These are phyloP conservation scores for Kernera saxatilis DNA, from an alignment of 345 rosid genomes.

Conservation along the genomic window DNA sequence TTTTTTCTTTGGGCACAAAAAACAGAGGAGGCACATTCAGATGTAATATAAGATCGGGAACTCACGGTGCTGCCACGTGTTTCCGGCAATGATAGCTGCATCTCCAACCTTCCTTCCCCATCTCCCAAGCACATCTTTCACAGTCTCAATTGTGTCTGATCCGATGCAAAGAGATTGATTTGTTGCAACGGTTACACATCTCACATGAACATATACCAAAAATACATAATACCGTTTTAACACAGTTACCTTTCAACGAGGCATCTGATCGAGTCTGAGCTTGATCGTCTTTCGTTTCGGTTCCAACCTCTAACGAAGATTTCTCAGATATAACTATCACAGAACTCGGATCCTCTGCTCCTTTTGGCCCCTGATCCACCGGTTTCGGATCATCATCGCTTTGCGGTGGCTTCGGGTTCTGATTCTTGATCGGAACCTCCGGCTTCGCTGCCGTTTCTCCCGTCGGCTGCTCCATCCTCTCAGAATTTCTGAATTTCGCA, in stretches of 20 bases:
- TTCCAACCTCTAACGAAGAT: slow-evolving; percentile 16
- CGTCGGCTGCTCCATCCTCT: slow-evolving; percentile 38
- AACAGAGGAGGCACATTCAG: not conserved
- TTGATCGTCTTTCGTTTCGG: slow-evolving; percentile 16
- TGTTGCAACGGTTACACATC: not conserved
- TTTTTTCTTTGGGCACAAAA: too few relatives aligned
- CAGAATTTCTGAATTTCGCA: not conserved
- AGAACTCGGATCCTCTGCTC: slow-evolving; percentile 26
- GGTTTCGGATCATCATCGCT: slow-evolving; percentile 21
- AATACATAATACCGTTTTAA: too few relatives aligned
- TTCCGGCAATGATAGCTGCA: slow-evolving; percentile 52
- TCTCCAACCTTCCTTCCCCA: slow-evolving; percentile 55
- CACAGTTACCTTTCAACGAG: slow-evolving; percentile 46
- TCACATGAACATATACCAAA: not conserved
- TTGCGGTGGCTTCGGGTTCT: slow-evolving; percentile 11
- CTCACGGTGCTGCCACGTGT: slow-evolving; percentile 41
- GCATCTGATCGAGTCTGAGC: slow-evolving; percentile 29
- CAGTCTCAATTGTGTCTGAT: slow-evolving; percentile 41
- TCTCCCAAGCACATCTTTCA: slow-evolving; percentile 47
- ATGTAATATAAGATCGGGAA: not conserved
- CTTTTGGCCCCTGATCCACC: slow-evolving; percentile 27
- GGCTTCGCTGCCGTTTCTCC: slow-evolving; percentile 43
- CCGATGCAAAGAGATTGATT: slow-evolving; percentile 7
- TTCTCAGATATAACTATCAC: slow-evolving; percentile 22
- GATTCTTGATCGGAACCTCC: slow-evolving; percentile 43